phyloP scores from a whole-genome alignment of 106 monocot genomes.

The Dendrobium chrysotoxum region DNA sequence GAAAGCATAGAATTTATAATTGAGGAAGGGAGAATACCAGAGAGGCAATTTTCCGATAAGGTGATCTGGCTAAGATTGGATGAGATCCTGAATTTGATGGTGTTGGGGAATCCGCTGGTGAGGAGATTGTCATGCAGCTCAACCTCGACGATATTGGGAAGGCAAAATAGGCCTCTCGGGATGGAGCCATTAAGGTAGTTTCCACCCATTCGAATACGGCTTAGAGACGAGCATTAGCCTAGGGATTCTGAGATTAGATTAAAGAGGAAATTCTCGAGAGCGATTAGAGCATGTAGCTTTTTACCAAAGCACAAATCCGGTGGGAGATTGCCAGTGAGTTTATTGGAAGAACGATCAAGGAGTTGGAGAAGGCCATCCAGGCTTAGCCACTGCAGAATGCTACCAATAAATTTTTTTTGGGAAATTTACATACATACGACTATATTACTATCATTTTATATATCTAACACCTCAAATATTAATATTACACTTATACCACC shows the following conservation, averaged over 20 bases:
- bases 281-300: conserved; percentile 50
- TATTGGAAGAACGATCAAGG: conserved; percentile 48
- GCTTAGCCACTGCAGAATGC: conserved; percentile 38
- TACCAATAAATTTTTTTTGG: conserved; percentile 62
- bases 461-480: no score
- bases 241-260: conserved; percentile 60
- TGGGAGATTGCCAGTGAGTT: conserved; percentile 51
- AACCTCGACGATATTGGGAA: conserved; percentile 59
- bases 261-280: conserved; percentile 62
- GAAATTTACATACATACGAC: no score
- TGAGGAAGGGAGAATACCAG: conserved; percentile 49
- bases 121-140: conserved; percentile 79
- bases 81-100: conserved; percentile 15
- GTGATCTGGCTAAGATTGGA: conserved; percentile 58
- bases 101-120: conserved; percentile 52
- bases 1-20: conserved; percentile 49
- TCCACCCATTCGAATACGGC: conserved; percentile 64
- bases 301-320: conserved; percentile 42
- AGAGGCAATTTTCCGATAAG: conserved; percentile 63
- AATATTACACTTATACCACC: no score
- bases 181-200: conserved; percentile 81
- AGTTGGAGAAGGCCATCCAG: conserved; percentile 37
- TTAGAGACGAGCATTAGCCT: conserved; percentile 52
- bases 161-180: conserved; percentile 28
- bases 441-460: no score